These are phyloP conservation scores for Cephaloascus albidus DNA, from an alignment of 805 yeast genomes.

Conservation along the genomic window DNA sequence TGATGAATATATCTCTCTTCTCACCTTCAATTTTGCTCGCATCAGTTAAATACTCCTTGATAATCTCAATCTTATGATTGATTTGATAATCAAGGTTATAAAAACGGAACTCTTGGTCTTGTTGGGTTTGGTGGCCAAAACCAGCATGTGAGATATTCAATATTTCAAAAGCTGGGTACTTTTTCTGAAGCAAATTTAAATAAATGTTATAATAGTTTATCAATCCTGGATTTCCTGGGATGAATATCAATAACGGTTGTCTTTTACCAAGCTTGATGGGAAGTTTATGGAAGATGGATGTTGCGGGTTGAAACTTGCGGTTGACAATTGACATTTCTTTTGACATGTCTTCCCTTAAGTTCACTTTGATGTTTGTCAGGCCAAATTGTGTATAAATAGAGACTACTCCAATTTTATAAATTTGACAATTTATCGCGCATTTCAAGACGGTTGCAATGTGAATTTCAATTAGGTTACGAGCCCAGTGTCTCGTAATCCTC, in stretches of 20 bases:
- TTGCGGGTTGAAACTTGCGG: slow-evolving; percentile 9
- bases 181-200: slow-evolving; percentile 29
- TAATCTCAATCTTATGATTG: slow-evolving; percentile 44
- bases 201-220: slow-evolving; percentile 55
- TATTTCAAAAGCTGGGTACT: slow-evolving; percentile 37
- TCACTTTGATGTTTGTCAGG: no score
- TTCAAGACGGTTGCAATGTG: no score
- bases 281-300: slow-evolving; percentile 16
- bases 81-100: slow-evolving; percentile 46
- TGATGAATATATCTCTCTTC: slow-evolving; percentile 28
- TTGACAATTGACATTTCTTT: not conserved
- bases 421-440: no score
- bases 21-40: slow-evolving; percentile 4
- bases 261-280: slow-evolving; percentile 11
- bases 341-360: no score
- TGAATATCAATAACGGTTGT: slow-evolving; percentile 34
- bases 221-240: slow-evolving; percentile 78
- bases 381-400: no score
- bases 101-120: slow-evolving; percentile 9
- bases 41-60: slow-evolving; percentile 18
- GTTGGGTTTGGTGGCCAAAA: slow-evolving; percentile 16
- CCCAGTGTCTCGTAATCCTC: no score
- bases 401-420: no score
- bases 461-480: no score
- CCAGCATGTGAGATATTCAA: slow-evolving; percentile 64